These are phyloP conservation scores for Yamadazyma diospyri DNA, from an alignment of 1,139 yeast species.

Conservation along the genomic window DNA sequence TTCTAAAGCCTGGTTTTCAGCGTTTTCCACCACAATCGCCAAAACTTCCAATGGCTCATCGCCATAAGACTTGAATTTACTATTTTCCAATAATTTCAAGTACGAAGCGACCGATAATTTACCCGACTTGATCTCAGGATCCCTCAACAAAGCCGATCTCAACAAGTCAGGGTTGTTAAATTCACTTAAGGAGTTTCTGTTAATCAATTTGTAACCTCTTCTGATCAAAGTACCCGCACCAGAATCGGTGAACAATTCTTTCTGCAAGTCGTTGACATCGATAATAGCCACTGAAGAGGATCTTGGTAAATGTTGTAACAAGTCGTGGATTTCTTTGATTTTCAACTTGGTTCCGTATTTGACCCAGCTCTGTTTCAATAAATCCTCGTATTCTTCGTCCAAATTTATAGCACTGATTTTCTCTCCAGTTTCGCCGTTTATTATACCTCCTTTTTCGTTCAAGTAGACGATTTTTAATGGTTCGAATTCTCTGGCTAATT, in stretches of 20 bases:
- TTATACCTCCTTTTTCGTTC: constrained; percentile 96
- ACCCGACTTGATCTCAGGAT: constrained; percentile 69
- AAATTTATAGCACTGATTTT: constrained; percentile 85
- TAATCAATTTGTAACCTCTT: constrained; percentile 88
- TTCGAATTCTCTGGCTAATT: constrained; percentile 92
- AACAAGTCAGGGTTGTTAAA: constrained; percentile 75
- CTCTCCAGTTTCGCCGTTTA: constrained; percentile 89
- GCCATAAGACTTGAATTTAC: constrained; percentile 75
- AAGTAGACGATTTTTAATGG: constrained; percentile 94
- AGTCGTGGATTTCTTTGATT: constrained; percentile 92
- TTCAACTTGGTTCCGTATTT: constrained; percentile 97
- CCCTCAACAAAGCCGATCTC: constrained; percentile 73
- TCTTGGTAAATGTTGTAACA: constrained; percentile 89
- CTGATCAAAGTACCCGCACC: constrained; percentile 99
- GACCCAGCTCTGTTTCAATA: constrained; percentile 95
- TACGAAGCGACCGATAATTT: constrained; percentile 78
- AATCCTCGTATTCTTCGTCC: constrained; percentile 91
- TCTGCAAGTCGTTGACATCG: constrained; percentile 90
- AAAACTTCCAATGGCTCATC: constrained; percentile 95
- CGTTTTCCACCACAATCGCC: constrained; percentile 61
- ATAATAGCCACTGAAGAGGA: constrained; percentile 97
- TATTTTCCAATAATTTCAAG: constrained; percentile 63
- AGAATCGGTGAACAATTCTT: constrained; percentile 94
- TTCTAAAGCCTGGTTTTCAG: constrained; percentile 21
- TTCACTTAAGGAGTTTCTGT: constrained; percentile 64